Base-by-base conservation (phyloP, 228 moss, liverwort and hornwort genomes). In the Sphagnum fallax region DNA sequence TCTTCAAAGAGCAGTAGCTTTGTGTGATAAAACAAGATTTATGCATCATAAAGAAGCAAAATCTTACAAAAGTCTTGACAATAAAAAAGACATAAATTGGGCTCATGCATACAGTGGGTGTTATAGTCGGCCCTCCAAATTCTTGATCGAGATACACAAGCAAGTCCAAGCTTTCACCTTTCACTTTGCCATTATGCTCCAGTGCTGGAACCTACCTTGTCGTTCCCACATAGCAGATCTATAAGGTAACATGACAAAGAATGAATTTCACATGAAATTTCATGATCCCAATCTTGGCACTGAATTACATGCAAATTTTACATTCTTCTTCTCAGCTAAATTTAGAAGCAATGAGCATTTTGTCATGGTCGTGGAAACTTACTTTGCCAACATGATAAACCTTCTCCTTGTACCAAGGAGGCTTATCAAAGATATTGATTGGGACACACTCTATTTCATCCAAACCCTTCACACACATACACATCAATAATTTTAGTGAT, bases 391-490 rank as follows among this genome's bases (percentile, higher is more conserved):
- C 48, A 16, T 48, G 71, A 11, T 85, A 82, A 65, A 85, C 79
- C 68, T 85, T 85, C 10, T 79, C 85, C 72, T 82, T 85, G 66
- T 82, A 85, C 85, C 85, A 85, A 52, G 3, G n/a, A n/a, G 85
- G 85, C 69, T n/a, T 85, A 71, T 85, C 79, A 58, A 79, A 52
- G 60, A 85, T 79, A 73, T 63, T 82, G 14, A 85, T 82, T 73
- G 82, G 82, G 65, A 82, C 1, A 32, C 82, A 82, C 55, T 82
- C 82, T n/a, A 85, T 82, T 47, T 82, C 79, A 52, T 77, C 60
- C 72, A 85, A 68, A 16, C 79, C 82, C 85, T 85, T 73, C 74
- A 79, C 32, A 32, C 67, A 48, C 67, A 69, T 51, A 8, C 55
- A 8, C 55, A 12, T 55, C 12, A 8, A 12, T 4, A 8, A 55